Percentiles rank a stretch among this genome's conserved stretches.
Conservation (phyloP, 306 rosid species). For the Lathyrus tuberosus region DNA sequence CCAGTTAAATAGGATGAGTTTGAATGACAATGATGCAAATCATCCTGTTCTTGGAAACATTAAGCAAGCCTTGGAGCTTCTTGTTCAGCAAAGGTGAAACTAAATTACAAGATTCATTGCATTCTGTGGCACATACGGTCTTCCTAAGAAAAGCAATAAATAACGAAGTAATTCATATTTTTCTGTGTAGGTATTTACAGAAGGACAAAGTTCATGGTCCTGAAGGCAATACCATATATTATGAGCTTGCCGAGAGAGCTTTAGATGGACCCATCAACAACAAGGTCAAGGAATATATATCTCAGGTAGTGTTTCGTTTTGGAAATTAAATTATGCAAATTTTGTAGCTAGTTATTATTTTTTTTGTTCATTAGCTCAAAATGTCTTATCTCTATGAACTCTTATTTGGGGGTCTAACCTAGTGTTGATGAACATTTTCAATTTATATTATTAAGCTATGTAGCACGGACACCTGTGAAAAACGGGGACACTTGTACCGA, state of each 20-base stretch:
- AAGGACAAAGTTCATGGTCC: slow-evolving; percentile 81
- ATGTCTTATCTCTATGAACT: slow-evolving; percentile 13
- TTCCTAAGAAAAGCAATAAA: slow-evolving; percentile 12
- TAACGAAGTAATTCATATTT: background rate
- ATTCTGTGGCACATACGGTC: slow-evolving; percentile 20
- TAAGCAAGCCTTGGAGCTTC: slow-evolving; percentile 73
- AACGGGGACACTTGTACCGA: too few species aligned
- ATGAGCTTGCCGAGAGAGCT: slow-evolving; percentile 97
- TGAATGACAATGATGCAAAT: slow-evolving; percentile 56
- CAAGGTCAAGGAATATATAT: slow-evolving; percentile 68
- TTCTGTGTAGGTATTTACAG: slow-evolving; percentile 67
- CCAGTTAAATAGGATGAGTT: slow-evolving; percentile 72
- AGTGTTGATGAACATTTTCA: slow-evolving; percentile 25
- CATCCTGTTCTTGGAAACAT: slow-evolving; percentile 77
- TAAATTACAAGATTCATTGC: slow-evolving; percentile 13
- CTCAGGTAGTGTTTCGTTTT: slow-evolving; percentile 61
- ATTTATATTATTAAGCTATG: background rate
- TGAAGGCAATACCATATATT: slow-evolving; percentile 67
- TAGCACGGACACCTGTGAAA: too few species aligned
- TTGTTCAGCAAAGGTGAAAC: slow-evolving; percentile 84
- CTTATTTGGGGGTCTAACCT: background rate
- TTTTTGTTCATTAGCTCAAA: background rate
- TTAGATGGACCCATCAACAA: slow-evolving; percentile 58
- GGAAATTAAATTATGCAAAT: slow-evolving; percentile 21
- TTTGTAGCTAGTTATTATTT: background rate